phyloP scores from a whole-genome alignment of 2,329 filamentous ascomycete species.

The Hymenotorrendiella dingleyae region DNA sequence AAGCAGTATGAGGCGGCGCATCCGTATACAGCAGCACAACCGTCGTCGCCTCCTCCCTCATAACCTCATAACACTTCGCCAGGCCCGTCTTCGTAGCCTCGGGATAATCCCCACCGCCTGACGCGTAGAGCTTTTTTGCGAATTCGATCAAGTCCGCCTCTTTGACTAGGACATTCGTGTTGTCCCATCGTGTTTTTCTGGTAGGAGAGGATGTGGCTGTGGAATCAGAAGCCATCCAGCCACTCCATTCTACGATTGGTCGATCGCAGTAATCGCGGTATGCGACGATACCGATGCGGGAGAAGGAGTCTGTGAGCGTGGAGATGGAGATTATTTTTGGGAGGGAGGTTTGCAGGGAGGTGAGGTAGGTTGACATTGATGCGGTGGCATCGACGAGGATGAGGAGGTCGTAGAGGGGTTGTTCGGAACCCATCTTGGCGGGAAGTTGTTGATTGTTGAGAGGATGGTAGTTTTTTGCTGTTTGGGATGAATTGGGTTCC shows the following conservation, averaged over 20 bases:
- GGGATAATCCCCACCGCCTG: constrained; percentile 12
- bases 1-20: constrained; percentile 14
- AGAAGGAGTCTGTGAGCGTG: background rate
- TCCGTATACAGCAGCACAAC: constrained; percentile 17
- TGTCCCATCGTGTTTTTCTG: background rate
- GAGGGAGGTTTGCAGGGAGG: constrained; percentile 5
- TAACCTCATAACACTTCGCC: constrained; percentile 16
- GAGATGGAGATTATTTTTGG: constrained; percentile 5
- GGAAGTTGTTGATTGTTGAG: no score
- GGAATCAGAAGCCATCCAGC: no score
- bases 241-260: constrained; percentile 1
- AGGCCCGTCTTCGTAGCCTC: constrained; percentile 19
- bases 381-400: constrained; percentile 4
- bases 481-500: no score
- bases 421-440: no score
- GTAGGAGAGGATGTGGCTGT: no score
- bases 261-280: constrained; percentile 3
- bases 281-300: constrained; percentile 1
- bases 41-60: constrained; percentile 16
- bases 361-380: constrained; percentile 1
- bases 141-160: background rate
- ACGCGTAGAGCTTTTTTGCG: background rate
- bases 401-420: constrained; percentile 3
- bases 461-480: no score
- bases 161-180: background rate